Evolutionary conservation across 257 asterid genomes (phyloP), one percentile per base, ranked within the genome.

Genomic region (Coffea canephora): DNA sequence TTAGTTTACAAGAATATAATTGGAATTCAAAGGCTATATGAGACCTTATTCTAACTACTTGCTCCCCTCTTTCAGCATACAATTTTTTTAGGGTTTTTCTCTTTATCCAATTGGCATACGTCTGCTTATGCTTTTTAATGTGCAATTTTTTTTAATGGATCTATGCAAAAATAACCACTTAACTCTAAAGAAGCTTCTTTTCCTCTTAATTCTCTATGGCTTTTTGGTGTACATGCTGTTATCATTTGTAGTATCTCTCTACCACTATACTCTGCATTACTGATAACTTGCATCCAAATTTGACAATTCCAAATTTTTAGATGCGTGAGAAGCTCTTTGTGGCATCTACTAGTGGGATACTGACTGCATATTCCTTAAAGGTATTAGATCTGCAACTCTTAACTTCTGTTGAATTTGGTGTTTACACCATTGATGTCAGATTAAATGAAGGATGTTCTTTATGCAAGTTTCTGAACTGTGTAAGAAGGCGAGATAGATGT

Each of bases 261-360:
- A 74, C 50, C 50, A 34, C n/a, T 73, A 39, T 52, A 55, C 18
- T 74, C 13, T 55, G 49, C 16, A 6, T 59, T 54, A 19, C 2
- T 43, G n/a, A 43, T 71, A 43, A 31, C 36, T 69, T 41, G 67
- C 36, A 46, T 71, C 69, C 70, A 65, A 36, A 73, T 77, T 15
- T 12, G 6, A 13, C 8, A 59, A n/a, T 66, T 57, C 15, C 76
- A 86, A 59, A 77, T 72, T 82, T 54, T 78, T 78, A 94, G 98
- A 84, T 86, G 84, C 92, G 85, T 81, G 94, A 83, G 74, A 93
- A 75, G 79, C 96, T 95, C 79, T 95, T 83, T 83, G 98, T 91
- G 85, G 97, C 97, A 84, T 86, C 99, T 80, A 95, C 99, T 59
- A 82, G 90, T 88, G 99, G 99, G 74, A 92, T 84, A 84, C 85